Evolutionary conservation across 2,329 filamentous ascomycete species (phyloP), one percentile per base, ranked within the genome.

Genomic region (Clathrospora elynae): DNA sequence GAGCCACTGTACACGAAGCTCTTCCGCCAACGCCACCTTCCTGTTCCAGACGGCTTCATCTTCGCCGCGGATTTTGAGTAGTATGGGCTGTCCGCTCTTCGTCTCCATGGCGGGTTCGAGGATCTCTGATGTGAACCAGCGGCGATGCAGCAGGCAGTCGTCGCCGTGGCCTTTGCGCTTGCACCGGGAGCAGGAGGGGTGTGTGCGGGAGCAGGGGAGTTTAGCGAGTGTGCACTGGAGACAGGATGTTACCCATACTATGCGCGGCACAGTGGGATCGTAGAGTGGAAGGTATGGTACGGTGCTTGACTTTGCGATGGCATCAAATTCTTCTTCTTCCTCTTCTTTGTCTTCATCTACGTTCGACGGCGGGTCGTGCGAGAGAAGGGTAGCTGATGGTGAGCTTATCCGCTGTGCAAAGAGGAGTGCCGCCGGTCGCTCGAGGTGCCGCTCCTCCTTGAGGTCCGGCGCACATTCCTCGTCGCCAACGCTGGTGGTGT

Each of bases 201-300:
- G 34, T 1, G 53, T 65, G 17, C 63, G 51, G 0, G 64, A 67
- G 41, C 66, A 70, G 6, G 57, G 55, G 2, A 70, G 51, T 2
- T 35, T 24, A 1, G 48, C 36, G 13, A 61, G 51, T 1, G 46
- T 57, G 47, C 66, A 70, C 44, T 68, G 62, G 0, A 61, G 47
- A 13, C 66, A 70, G 3, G 65, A 66, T 5, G 53, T 57, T 5
- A 69, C 26, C 19, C 33, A 55, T 2, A 64, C 46, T n/a, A 61
- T 34, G 10, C 45, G 46, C 2, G 50, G 39, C 7, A 22, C 22
- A 10, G 40, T 16, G 2, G 38, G 30, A 6, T 53, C 37, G n/a
- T 45, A 18, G 9, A 17, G 5, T 4, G 16, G 12, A 20, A 12
- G 14, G 18, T 19, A 4, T 1, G 0, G 18, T 29, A 18, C 13